phyloP scores from a whole-genome alignment of 331 rosid species.

The Quercus tomentella region DNA sequence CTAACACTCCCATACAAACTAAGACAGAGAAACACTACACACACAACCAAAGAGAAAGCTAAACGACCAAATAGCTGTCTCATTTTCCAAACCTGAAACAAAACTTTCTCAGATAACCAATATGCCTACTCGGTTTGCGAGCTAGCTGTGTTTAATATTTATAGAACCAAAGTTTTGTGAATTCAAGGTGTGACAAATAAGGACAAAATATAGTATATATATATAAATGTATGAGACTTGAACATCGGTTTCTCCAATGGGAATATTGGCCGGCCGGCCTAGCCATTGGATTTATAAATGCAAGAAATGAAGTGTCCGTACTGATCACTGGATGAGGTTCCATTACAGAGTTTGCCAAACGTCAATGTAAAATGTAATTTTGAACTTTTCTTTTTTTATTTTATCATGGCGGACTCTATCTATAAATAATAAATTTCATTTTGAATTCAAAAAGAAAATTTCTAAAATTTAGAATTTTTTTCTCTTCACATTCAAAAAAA shows the following conservation, averaged over 20 bases:
- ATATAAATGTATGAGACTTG: neutral
- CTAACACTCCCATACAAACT: slow-evolving; percentile 29
- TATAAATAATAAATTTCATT: too few species aligned
- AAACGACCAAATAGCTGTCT: neutral
- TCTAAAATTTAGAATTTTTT: too few species aligned
- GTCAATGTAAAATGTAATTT: too few species aligned
- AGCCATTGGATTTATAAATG: too few species aligned
- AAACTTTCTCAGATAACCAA: neutral
- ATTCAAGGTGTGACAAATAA: neutral
- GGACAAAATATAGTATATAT: neutral
- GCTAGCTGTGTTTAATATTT: neutral
- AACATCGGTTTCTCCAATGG: slow-evolving; percentile 13
- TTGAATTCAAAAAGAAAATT: too few species aligned
- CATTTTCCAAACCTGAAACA: slow-evolving; percentile 10
- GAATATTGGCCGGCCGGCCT: too few species aligned
- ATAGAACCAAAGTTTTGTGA: neutral
- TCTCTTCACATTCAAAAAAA: too few species aligned
- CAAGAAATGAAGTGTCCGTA: too few species aligned
- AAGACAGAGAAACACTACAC: slow-evolving; percentile 18
- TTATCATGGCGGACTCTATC: too few species aligned
- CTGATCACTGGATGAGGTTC: neutral
- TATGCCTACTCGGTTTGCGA: neutral
- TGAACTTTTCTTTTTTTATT: too few species aligned
- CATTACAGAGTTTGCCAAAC: too few species aligned
- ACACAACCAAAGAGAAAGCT: slow-evolving; percentile 1